Evolutionary conservation across 75 land plant species (phyloP).

Genomic region (Cryptomeria japonica): DNA sequence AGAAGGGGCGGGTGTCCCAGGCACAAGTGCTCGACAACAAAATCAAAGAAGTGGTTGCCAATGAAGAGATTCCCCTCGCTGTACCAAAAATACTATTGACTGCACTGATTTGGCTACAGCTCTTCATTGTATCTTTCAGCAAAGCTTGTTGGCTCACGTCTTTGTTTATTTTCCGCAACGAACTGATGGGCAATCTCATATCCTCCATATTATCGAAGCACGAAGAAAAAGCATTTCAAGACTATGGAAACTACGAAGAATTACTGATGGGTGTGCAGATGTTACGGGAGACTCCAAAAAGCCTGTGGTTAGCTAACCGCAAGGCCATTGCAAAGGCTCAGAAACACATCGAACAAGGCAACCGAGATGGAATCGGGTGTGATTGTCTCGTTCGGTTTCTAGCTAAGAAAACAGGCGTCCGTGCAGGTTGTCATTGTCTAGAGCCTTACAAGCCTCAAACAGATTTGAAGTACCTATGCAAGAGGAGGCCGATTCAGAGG

Average conservation of each 20-base stretch:
- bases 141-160: neutral
- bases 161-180: neutral
- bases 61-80: neutral
- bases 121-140: neutral
- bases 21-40: neutral
- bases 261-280: neutral
- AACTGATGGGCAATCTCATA: neutral
- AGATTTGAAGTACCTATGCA: too few species aligned
- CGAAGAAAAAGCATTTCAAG: neutral
- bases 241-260: neutral
- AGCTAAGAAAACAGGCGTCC: too few species aligned
- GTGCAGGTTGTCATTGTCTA: too few species aligned
- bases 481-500: too few species aligned
- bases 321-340: neutral
- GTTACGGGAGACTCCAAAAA: neutral
- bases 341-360: too few species aligned
- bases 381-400: too few species aligned
- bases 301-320: neutral
- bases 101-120: neutral
- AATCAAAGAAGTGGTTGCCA: neutral
- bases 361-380: too few species aligned
- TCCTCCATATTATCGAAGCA: neutral
- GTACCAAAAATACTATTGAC: neutral
- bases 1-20: neutral
- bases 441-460: neutral